Evolutionary conservation across 805 yeast genomes (phyloP).

Genomic region (Kurtzmaniella fragi): DNA sequence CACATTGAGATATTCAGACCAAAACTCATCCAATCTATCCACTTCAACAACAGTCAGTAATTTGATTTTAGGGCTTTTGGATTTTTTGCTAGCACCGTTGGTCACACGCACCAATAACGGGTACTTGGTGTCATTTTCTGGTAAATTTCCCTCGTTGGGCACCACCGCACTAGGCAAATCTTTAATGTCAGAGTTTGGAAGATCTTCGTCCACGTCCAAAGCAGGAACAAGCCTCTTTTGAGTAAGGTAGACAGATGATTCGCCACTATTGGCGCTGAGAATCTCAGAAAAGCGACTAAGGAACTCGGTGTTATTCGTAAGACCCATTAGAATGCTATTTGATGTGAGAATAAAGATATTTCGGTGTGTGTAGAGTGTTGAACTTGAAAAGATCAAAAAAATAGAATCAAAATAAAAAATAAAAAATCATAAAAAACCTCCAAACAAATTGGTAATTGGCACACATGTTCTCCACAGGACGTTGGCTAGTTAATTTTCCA

Average conservation of each 20-base stretch:
- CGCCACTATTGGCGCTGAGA: slow-evolving; percentile 26
- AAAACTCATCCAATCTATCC: slow-evolving; percentile 60
- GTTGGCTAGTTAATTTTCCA: too few relatives aligned
- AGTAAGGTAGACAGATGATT: slow-evolving; percentile 53
- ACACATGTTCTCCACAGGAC: too few relatives aligned
- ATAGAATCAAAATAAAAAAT: background rate
- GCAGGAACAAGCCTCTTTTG: slow-evolving; percentile 46
- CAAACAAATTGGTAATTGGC: too few relatives aligned
- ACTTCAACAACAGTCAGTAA: slow-evolving; percentile 68
- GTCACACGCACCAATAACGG: slow-evolving; percentile 66
- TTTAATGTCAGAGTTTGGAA: slow-evolving; percentile 12
- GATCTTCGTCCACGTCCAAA: slow-evolving; percentile 17
- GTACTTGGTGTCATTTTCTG: slow-evolving; percentile 35
- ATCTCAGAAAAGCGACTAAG: slow-evolving; percentile 19
- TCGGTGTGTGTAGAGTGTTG: background rate
- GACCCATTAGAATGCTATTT: slow-evolving; percentile 15
- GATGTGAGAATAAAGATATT: background rate
- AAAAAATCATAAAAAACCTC: background rate
- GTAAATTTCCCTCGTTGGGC: slow-evolving; percentile 9
- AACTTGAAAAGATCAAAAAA: background rate
- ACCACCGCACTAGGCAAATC: slow-evolving; percentile 35
- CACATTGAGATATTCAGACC: slow-evolving; percentile 68
- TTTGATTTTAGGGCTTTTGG: slow-evolving; percentile 40
- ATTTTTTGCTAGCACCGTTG: slow-evolving; percentile 31
- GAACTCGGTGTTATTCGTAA: slow-evolving; percentile 29